Base-by-base conservation (phyloP, 2,329 filamentous ascomycete genomes). In the Pezizomycotina sp. region DNA sequence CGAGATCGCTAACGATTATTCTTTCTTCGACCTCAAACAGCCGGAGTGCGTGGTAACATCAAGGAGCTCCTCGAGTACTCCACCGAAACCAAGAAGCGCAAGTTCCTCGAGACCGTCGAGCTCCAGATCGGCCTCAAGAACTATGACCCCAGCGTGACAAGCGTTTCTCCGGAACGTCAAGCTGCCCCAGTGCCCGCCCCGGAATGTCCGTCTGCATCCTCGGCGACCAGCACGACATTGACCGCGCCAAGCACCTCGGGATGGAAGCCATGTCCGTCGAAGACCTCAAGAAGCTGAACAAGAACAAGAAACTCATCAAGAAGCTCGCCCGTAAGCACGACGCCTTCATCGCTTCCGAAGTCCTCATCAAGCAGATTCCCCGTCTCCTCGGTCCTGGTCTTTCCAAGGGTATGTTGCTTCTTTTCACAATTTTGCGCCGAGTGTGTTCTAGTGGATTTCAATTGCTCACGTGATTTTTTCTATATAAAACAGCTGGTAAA, bases 261-360 rank as follows among this genome's bases (percentile, higher is more conserved):
- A 74, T 95, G 55, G 89, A 98, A 61, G 83, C 86, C 68, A 95
- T 95, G 89, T 92, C 81, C 58, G 66, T 81, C 52, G 89, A 98
- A 58, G 89, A 98, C 66, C 69, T 98, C 68, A 98, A 98, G 81
- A 98, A 98, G 79, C 82, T 98, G 55, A 98, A 98, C 79, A 98
- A 98, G 82, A 98, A 98, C 82, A 95, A 98, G 81, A 98, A 98
- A 79, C 77, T 95, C 59, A 93, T 98, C 77, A 98, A 98, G 83
- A 98, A 98, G 79, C 80, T 98, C 53, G 89, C 89, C 50, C 83
- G 84, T 76, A 98, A 98, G 74, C 95, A 98, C 77, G 89, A 98
- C 66, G 89, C 89, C 56, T 98, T 98, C 69, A 67, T 98, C 61
- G 79, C 89, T 62, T 95, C 86, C 61, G 89, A 98, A 61, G 69